Conservation (phyloP, 2,329 filamentous ascomycete species). For the Allantophomopsis cytisporea region DNA sequence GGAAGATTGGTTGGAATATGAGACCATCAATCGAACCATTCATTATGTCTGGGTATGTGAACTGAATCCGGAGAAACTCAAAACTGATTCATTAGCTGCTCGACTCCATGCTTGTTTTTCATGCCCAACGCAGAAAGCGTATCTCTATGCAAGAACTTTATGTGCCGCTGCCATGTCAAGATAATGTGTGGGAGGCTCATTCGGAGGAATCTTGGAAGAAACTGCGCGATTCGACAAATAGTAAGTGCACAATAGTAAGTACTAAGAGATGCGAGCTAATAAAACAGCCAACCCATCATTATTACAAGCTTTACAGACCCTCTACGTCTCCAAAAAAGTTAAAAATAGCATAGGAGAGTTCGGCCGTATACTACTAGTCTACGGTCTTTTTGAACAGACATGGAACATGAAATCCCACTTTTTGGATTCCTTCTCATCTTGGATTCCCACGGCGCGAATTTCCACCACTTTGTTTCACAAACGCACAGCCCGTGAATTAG, state of each 20-base stretch:
- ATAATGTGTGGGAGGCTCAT: slow-evolving; percentile 24
- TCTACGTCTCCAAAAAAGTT: slow-evolving; percentile 34
- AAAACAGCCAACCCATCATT: too few species aligned
- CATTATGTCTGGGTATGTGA: slow-evolving; percentile 27
- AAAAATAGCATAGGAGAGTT: slow-evolving; percentile 30
- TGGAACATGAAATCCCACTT: slow-evolving; percentile 33
- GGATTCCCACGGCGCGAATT: slow-evolving; percentile 27
- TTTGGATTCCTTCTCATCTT: slow-evolving; percentile 27
- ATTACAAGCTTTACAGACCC: slow-evolving; percentile 22
- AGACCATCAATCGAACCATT: slow-evolving; percentile 22
- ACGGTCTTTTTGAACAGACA: slow-evolving; percentile 32
- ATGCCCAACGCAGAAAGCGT: slow-evolving; percentile 20
- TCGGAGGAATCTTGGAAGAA: slow-evolving; percentile 18
- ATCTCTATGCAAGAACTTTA: slow-evolving; percentile 25
- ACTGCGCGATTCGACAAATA: background rate
- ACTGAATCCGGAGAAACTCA: background rate
- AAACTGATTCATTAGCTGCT: slow-evolving; percentile 17
- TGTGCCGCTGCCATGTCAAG: slow-evolving; percentile 23
- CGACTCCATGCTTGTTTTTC: slow-evolving; percentile 25
- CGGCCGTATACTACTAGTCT: slow-evolving; percentile 31
- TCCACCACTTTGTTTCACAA: slow-evolving; percentile 10
- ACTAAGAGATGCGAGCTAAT: background rate
- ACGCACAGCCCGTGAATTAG: too few species aligned
- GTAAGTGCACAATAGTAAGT: background rate
- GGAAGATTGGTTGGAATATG: slow-evolving; percentile 22